Percentiles rank a stretch among this genome's conserved stretches.
phyloP scores from a whole-genome alignment of 2,329 filamentous ascomycete species.

The Tolypocladium pustulatum region DNA sequence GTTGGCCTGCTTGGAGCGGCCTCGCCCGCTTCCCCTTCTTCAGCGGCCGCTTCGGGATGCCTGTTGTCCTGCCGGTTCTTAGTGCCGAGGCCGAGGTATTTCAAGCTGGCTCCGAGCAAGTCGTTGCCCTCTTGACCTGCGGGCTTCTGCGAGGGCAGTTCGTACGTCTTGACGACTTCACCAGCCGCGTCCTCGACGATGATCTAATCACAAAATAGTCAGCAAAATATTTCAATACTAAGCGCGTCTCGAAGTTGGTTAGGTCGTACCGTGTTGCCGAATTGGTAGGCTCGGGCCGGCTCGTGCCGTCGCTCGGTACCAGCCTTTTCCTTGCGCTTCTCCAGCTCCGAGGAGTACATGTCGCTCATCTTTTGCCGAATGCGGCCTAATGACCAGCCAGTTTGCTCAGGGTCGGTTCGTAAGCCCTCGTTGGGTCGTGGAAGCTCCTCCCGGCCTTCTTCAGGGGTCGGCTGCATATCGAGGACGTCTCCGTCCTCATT shows the following conservation, averaged over 20 bases:
- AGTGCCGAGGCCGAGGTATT: conserved; percentile 43
- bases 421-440: conserved; percentile 1
- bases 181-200: conserved; percentile 83
- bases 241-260: background rate
- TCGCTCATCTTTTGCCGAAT: conserved; percentile 40
- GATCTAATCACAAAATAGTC: conserved; percentile 37
- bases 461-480: conserved; percentile 37
- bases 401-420: conserved; percentile 2
- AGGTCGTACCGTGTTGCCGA: conserved; percentile 59
- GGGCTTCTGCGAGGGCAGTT: conserved; percentile 49
- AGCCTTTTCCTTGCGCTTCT: conserved; percentile 51
- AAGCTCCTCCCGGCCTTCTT: background rate
- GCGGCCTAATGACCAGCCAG: conserved; percentile 22
- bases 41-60: conserved; percentile 12
- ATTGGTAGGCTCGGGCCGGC: conserved; percentile 75
- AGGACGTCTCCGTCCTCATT: conserved; percentile 81
- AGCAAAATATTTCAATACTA: background rate
- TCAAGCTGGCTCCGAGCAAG: conserved; percentile 33
- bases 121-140: conserved; percentile 28
- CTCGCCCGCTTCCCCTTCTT: conserved; percentile 19
- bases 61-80: conserved; percentile 30
- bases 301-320: conserved; percentile 53
- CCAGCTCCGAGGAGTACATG: conserved; percentile 48
- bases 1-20: conserved; percentile 26
- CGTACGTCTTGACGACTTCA: conserved; percentile 77